A percentile compares a stretch with the other conserved stretches of the same genome.
These are phyloP conservation scores for Penicillium cataractarum DNA, from an alignment of 495 filamentous ascomycete genomes.

Conservation along the genomic window DNA sequence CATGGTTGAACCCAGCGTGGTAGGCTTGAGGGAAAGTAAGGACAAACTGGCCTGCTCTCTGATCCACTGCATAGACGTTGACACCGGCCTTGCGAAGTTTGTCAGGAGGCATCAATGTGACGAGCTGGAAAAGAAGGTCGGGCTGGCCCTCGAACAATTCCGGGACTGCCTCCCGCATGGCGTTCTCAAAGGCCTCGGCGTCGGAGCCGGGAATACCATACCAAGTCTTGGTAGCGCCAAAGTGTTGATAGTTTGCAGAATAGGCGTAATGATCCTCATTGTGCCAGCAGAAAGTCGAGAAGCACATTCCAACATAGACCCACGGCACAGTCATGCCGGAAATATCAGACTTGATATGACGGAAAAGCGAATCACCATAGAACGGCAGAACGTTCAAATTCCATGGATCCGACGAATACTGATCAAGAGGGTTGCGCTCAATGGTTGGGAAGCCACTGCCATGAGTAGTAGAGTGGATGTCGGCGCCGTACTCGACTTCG, in stretches of 20 bases:
- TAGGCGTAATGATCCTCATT: constrained; percentile 98
- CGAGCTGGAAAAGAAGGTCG: constrained; percentile 94
- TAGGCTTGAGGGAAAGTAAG: constrained; percentile 94
- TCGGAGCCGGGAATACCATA: constrained; percentile 96
- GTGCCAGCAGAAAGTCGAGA: constrained; percentile 99
- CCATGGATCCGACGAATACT: constrained; percentile 89
- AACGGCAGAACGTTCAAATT: constrained; percentile 94
- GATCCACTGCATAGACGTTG: constrained; percentile 88
- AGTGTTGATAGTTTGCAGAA: constrained; percentile 98
- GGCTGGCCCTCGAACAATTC: constrained; percentile 97
- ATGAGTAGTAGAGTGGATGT: constrained; percentile 98
- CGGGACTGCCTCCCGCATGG: constrained; percentile 93
- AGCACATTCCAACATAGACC: constrained; percentile 99
- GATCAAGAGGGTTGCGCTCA: constrained; percentile 84
- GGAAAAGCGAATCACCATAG: constrained; percentile 88
- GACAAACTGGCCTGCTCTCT: constrained; percentile 93
- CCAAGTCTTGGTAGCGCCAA: constrained; percentile 98
- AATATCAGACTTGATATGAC: constrained; percentile 97
- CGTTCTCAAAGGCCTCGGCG: constrained; percentile 89
- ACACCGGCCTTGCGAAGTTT: constrained; percentile 95
- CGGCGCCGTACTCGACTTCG: constrained; percentile 97
- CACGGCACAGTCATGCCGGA: constrained; percentile 99
- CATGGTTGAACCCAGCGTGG: constrained; percentile 92
- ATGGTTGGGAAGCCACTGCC: constrained; percentile 97
- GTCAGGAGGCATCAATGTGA: constrained; percentile 90